These are phyloP conservation scores for Rhynchosporium graminicola DNA, from an alignment of 2,329 filamentous ascomycete genomes.

Conservation along the genomic window DNA sequence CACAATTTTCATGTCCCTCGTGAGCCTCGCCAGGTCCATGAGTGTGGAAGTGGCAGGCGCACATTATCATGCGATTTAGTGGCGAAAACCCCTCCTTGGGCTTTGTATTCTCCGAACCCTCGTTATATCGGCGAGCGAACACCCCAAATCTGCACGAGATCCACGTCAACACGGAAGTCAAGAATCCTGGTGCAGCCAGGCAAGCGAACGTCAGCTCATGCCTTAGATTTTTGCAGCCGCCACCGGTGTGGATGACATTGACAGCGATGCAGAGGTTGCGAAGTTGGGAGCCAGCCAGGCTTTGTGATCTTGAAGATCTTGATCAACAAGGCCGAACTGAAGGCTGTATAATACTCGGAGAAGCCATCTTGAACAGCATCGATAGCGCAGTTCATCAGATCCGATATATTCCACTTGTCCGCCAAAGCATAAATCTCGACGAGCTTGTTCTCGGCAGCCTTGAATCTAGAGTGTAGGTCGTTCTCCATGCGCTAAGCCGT, in stretches of 20 bases:
- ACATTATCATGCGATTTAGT: slow-evolving; percentile 15
- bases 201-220: slow-evolving; percentile 23
- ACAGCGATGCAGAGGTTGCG: slow-evolving; percentile 27
- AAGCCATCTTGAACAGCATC: slow-evolving; percentile 31
- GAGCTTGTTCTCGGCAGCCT: slow-evolving; percentile 19
- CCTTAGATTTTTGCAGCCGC: slow-evolving; percentile 24
- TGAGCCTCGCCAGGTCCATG: slow-evolving; percentile 13
- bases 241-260: slow-evolving; percentile 27
- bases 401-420: slow-evolving; percentile 22
- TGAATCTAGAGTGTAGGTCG: slow-evolving; percentile 15
- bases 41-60: slow-evolving; percentile 18
- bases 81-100: slow-evolving; percentile 19
- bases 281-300: slow-evolving; percentile 20
- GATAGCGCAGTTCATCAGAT: slow-evolving; percentile 27
- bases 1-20: slow-evolving; percentile 13
- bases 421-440: slow-evolving; percentile 24
- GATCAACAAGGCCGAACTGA: slow-evolving; percentile 19
- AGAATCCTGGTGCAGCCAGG: slow-evolving; percentile 16
- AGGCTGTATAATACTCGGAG: slow-evolving; percentile 24
- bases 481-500: not conserved
- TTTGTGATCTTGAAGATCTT: slow-evolving; percentile 23
- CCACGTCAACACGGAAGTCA: slow-evolving; percentile 29
- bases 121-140: slow-evolving; percentile 20
- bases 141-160: slow-evolving; percentile 25
- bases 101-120: slow-evolving; percentile 14